A percentile compares a stretch with the other conserved stretches of the same genome.
phyloP scores from a whole-genome alignment of 2,329 filamentous ascomycete species.

The Apiospora arundinis region DNA sequence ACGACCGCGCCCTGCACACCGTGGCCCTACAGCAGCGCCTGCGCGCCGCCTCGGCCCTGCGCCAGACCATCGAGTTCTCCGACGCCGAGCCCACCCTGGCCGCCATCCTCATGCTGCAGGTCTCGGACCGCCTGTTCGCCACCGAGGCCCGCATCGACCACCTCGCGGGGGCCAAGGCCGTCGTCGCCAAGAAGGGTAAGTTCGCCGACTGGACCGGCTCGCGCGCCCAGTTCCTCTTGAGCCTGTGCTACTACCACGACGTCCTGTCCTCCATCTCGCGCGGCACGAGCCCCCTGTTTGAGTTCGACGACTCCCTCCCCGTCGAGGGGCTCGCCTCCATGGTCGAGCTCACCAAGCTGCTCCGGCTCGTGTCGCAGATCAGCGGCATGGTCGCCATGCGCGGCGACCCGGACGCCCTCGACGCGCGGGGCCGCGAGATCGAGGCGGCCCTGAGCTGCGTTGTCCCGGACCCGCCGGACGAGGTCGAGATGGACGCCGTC shows the following conservation, averaged over 20 bases:
- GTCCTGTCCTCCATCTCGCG: conserved; percentile 39
- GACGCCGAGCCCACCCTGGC: conserved; percentile 38
- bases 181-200: conserved; percentile 31
- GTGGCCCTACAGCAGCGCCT: conserved; percentile 34
- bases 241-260: conserved; percentile 41
- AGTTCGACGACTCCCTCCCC: conserved; percentile 31
- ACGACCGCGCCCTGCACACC: conserved; percentile 30
- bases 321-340: conserved; percentile 33
- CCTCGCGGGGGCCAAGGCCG: conserved; percentile 38
- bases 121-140: conserved; percentile 39
- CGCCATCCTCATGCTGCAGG: conserved; percentile 39
- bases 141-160: conserved; percentile 39
- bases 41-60: conserved; percentile 32
- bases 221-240: conserved; percentile 37
- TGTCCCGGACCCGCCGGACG: conserved; percentile 22
- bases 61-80: conserved; percentile 31
- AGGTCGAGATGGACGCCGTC: conserved; percentile 25
- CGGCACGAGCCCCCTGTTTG: conserved; percentile 34
- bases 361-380: conserved; percentile 34
- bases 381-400: conserved; percentile 33
- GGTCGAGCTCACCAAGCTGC: conserved; percentile 30
- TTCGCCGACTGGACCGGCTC: conserved; percentile 27
- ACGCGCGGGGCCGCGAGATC: conserved; percentile 27
- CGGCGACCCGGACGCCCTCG: conserved; percentile 24
- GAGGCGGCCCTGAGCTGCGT: conserved; percentile 23